Conservation (phyloP, 2,329 filamentous ascomycete species). For the Ophiostoma triangulosporum region DNA sequence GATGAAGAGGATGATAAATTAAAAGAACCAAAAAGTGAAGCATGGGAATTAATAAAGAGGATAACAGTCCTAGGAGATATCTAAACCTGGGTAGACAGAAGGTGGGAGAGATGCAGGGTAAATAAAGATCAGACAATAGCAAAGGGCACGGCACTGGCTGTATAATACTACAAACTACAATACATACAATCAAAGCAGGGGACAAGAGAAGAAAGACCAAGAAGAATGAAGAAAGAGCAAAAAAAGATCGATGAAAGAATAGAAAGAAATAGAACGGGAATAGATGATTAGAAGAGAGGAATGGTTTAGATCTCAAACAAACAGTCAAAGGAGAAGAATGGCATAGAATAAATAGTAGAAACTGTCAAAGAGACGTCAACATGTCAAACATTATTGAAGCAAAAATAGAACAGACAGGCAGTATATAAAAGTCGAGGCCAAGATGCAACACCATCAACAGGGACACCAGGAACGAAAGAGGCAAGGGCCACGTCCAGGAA, state of each 20-base stretch:
- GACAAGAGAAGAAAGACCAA: neutral
- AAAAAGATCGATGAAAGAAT: neutral
- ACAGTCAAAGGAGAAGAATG: neutral
- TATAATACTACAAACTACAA: neutral
- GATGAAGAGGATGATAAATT: neutral
- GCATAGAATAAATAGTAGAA: neutral
- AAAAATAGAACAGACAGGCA: neutral
- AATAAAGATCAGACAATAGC: neutral
- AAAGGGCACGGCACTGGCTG: too few species aligned
- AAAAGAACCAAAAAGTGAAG: slow-evolving; percentile 5
- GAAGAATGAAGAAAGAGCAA: neutral
- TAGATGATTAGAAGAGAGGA: neutral
- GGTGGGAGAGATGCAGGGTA: neutral
- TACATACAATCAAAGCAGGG: neutral
- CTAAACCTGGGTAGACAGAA: too few species aligned
- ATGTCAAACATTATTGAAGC: neutral
- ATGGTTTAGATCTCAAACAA: neutral
- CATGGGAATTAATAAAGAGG: neutral
- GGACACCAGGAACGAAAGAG: slow-evolving; percentile 2
- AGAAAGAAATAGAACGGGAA: neutral
- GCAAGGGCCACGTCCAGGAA: neutral
- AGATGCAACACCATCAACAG: neutral
- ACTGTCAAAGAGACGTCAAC: neutral
- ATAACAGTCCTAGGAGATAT: neutral
- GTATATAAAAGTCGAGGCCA: neutral